Conservation (phyloP, 2,329 filamentous ascomycete genomes). For the Davidsoniella australis region DNA sequence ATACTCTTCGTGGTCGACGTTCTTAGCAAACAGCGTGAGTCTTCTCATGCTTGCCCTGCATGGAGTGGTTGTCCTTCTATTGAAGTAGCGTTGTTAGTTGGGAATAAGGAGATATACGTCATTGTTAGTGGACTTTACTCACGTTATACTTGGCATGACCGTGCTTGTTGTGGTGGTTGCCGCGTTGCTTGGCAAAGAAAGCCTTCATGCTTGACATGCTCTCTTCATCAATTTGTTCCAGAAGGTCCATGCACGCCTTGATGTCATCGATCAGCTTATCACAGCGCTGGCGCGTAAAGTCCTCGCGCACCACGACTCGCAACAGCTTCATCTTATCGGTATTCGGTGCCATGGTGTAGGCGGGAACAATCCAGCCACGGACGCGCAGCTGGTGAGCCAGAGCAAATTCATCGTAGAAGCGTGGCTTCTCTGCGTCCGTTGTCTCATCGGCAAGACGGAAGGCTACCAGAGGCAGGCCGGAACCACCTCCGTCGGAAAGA, state of each 20-base stretch:
- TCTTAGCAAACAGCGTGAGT: conserved; percentile 67
- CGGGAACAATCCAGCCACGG: conserved; percentile 83
- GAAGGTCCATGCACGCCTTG: conserved; percentile 53
- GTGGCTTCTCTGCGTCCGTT: conserved; percentile 30
- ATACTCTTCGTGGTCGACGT: background rate
- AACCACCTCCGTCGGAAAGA: conserved; percentile 63
- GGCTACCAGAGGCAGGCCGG: conserved; percentile 75
- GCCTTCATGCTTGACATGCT: conserved; percentile 52
- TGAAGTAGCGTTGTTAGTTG: background rate
- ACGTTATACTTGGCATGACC: conserved; percentile 34
- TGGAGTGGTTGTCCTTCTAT: conserved; percentile 62
- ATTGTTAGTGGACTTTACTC: conserved; percentile 16
- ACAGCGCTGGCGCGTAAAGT: conserved; percentile 70
- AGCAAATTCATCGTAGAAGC: conserved; percentile 56
- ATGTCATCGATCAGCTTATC: conserved; percentile 65
- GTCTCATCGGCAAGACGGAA: conserved; percentile 54
- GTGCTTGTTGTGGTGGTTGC: conserved; percentile 33
- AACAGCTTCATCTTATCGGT: conserved; percentile 75
- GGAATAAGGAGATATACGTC: background rate
- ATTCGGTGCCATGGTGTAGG: conserved; percentile 92
- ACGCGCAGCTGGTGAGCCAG: conserved; percentile 73
- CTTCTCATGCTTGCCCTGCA: conserved; percentile 83
- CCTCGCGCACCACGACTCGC: conserved; percentile 80
- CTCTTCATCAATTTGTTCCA: conserved; percentile 59
- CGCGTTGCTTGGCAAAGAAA: conserved; percentile 39